These are phyloP conservation scores for Salix suchowensis DNA, from an alignment of 345 rosid species.

Conservation along the genomic window DNA sequence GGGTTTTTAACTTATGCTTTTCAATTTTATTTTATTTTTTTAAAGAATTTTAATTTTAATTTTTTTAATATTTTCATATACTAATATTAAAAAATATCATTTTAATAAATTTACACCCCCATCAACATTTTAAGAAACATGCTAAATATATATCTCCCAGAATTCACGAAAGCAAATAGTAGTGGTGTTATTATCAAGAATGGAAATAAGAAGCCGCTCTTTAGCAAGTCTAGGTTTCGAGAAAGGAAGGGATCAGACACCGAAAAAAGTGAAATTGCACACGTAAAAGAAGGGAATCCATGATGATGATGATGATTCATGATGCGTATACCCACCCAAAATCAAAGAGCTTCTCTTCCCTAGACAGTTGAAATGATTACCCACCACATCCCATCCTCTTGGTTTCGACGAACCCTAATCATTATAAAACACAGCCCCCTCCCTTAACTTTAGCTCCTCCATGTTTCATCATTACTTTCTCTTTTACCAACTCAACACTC, in stretches of 20 bases:
- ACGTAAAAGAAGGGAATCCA: slow-evolving; percentile 36
- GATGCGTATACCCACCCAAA: slow-evolving; percentile 18
- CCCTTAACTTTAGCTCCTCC: slow-evolving; percentile 20
- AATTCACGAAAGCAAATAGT: too few relatives aligned
- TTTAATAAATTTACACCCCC: too few relatives aligned
- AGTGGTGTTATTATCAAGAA: background rate
- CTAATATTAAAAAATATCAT: too few relatives aligned
- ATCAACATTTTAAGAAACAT: too few relatives aligned
- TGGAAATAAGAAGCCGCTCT: background rate
- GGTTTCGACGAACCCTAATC: slow-evolving; percentile 40
- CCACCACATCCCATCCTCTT: slow-evolving; percentile 28
- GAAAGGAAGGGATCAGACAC: background rate
- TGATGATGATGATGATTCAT: slow-evolving; percentile 26
- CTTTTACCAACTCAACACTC: background rate
- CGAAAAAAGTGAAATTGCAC: slow-evolving; percentile 12
- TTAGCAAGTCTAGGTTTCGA: background rate
- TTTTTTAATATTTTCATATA: too few relatives aligned
- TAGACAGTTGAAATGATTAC: slow-evolving; percentile 40
- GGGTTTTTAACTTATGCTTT: too few relatives aligned
- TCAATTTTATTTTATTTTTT: too few relatives aligned
- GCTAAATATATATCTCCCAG: too few relatives aligned
- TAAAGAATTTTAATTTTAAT: too few relatives aligned
- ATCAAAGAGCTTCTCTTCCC: slow-evolving; percentile 31
- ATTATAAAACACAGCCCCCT: slow-evolving; percentile 18
- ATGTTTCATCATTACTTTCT: slow-evolving; percentile 17